phyloP scores from a whole-genome alignment of 2,329 filamentous ascomycete genomes.

The Aphanoascus verrucosus region DNA sequence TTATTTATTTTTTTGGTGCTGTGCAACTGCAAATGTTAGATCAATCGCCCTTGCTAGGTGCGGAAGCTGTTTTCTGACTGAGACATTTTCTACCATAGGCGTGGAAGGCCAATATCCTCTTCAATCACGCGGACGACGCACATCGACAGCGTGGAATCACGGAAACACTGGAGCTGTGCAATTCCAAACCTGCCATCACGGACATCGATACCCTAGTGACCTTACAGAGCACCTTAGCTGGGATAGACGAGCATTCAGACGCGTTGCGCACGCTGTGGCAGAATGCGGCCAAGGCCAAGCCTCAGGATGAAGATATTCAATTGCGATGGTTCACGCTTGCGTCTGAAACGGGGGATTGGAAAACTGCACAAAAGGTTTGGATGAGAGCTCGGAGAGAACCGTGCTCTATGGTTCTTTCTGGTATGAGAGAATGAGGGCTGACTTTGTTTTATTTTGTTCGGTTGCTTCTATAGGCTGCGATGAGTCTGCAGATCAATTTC shows the following conservation, averaged over 20 bases:
- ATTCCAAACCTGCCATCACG: constrained; percentile 33
- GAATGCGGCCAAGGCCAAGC: constrained; percentile 36
- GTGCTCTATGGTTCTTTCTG: too few species aligned
- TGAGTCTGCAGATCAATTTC: constrained; percentile 42
- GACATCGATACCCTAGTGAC: constrained; percentile 38
- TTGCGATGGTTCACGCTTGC: constrained; percentile 37
- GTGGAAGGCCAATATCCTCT: constrained; percentile 36
- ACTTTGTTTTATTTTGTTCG: constrained; percentile 15
- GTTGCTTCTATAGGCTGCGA: constrained; percentile 33
- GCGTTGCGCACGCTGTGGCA: constrained; percentile 36
- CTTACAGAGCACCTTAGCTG: constrained; percentile 32
- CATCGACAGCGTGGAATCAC: constrained; percentile 35
- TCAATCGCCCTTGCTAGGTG: background rate
- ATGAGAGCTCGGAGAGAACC: background rate
- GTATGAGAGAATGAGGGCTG: constrained; percentile 11
- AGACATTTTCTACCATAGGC: constrained; percentile 23
- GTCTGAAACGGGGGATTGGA: constrained; percentile 36
- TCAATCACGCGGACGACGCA: constrained; percentile 31
- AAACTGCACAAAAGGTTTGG: constrained; percentile 40
- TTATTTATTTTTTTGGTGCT: background rate
- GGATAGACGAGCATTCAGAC: constrained; percentile 27
- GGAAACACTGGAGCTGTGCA: constrained; percentile 36
- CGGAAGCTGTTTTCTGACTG: background rate
- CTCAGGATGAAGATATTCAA: constrained; percentile 36
- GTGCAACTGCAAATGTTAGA: background rate